These are phyloP conservation scores for Trichocladium antarcticum DNA, from an alignment of 495 filamentous ascomycete genomes.

Conservation along the genomic window DNA sequence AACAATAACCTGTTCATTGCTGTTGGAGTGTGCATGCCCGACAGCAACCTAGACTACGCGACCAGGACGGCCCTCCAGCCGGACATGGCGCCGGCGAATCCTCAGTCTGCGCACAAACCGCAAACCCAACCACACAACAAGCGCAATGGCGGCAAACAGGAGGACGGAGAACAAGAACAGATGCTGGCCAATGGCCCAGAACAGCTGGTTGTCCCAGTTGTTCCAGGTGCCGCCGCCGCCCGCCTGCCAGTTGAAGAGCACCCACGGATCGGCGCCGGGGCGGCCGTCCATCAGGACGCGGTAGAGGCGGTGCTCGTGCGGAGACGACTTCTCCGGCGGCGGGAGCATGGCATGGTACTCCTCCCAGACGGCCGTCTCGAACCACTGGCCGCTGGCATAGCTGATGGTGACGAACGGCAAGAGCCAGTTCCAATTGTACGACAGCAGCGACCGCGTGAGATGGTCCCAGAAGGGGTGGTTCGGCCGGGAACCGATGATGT, in stretches of 20 bases:
- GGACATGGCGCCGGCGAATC: background rate
- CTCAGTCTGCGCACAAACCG: slow-evolving; percentile 4
- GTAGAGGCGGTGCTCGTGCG: slow-evolving; percentile 19
- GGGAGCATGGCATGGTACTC: slow-evolving; percentile 41
- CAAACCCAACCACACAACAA: slow-evolving; percentile 7
- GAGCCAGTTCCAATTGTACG: slow-evolving; percentile 64
- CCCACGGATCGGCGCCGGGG: slow-evolving; percentile 28
- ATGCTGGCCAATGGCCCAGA: slow-evolving; percentile 28
- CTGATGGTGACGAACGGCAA: slow-evolving; percentile 84
- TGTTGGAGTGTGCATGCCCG: no score
- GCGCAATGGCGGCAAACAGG: background rate
- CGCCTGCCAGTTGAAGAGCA: slow-evolving; percentile 31
- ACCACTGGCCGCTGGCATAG: slow-evolving; percentile 76
- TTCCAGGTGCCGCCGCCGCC: slow-evolving; percentile 32
- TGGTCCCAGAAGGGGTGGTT: slow-evolving; percentile 74
- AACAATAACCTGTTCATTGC: no score
- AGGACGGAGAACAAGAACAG: slow-evolving; percentile 31
- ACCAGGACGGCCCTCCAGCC: no score
- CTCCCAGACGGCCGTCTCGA: slow-evolving; percentile 77
- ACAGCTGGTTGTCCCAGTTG: slow-evolving; percentile 34
- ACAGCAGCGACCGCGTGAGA: slow-evolving; percentile 56
- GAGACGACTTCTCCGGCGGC: background rate
- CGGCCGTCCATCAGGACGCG: slow-evolving; percentile 36
- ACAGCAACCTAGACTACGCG: no score
- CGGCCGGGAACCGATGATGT: slow-evolving; percentile 72